Percentiles rank a stretch among this genome's conserved stretches.
Conservation (phyloP, 352 stramenopile species). For the Pythium chondricola region DNA sequence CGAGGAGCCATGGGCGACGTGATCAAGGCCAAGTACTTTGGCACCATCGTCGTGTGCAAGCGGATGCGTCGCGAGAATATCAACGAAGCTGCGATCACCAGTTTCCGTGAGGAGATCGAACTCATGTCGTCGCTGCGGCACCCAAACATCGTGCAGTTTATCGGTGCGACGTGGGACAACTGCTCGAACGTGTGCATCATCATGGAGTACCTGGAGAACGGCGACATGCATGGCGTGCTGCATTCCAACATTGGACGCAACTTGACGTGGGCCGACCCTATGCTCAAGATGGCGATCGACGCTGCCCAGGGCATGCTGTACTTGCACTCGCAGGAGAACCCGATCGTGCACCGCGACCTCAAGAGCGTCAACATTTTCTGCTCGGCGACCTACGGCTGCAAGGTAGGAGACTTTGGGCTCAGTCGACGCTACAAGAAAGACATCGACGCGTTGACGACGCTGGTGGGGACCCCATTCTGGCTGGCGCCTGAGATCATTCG, state of each 20-base stretch:
- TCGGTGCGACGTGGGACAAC: slow-evolving; percentile 86
- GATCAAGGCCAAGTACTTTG: slow-evolving; percentile 86
- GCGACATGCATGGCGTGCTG: slow-evolving; percentile 83
- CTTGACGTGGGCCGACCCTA: slow-evolving; percentile 79
- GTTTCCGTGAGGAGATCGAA: slow-evolving; percentile 82
- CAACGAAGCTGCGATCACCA: slow-evolving; percentile 54
- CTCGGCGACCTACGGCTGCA: slow-evolving; percentile 83
- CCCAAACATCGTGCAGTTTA: slow-evolving; percentile 88
- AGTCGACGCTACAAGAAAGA: slow-evolving; percentile 76
- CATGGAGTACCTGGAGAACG: slow-evolving; percentile 88
- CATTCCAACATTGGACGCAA: slow-evolving; percentile 72
- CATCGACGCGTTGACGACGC: slow-evolving; percentile 78
- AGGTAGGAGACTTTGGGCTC: slow-evolving; percentile 85
- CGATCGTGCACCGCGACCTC: slow-evolving; percentile 81
- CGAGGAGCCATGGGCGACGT: slow-evolving; percentile 80
- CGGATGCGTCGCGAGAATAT: slow-evolving; percentile 84
- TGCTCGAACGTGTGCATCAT: slow-evolving; percentile 86
- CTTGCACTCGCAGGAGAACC: slow-evolving; percentile 75
- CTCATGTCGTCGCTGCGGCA: slow-evolving; percentile 83
- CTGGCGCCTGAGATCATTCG: slow-evolving; percentile 85
- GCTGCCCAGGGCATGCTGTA: slow-evolving; percentile 85
- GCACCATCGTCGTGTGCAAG: slow-evolving; percentile 85
- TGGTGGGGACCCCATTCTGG: slow-evolving; percentile 85
- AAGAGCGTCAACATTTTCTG: slow-evolving; percentile 89
- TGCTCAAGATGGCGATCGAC: slow-evolving; percentile 86